A percentile compares a stretch with the other conserved stretches of the same genome.
phyloP scores from a whole-genome alignment of 148 eudicot species.

The Vaccinium myrtillus region DNA sequence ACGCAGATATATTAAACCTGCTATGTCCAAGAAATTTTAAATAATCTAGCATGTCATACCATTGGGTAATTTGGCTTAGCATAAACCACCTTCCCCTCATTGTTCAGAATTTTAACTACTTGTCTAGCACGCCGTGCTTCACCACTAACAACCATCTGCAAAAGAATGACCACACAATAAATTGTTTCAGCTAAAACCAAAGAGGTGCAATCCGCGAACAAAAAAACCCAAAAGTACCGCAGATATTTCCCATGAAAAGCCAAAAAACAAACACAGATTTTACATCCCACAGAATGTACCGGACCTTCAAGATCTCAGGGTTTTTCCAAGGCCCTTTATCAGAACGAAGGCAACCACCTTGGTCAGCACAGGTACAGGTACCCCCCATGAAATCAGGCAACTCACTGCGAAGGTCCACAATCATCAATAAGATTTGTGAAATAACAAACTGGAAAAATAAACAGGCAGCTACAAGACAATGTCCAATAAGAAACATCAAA shows the following conservation, averaged over 20 bases:
- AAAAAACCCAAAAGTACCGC: neutral
- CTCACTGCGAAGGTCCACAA: conserved; percentile 47
- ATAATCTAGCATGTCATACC: conserved; percentile 39
- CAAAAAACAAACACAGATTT: neutral
- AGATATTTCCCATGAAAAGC: neutral
- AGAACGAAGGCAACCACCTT: conserved; percentile 91
- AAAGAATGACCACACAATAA: conserved; percentile 5
- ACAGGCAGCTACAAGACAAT: neutral
- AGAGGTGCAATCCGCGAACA: neutral
- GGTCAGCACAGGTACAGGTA: conserved; percentile 78
- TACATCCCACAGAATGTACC: conserved; percentile 7
- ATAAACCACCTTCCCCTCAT: conserved; percentile 91
- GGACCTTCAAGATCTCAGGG: conserved; percentile 76
- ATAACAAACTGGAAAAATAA: neutral
- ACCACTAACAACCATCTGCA: conserved; percentile 83
- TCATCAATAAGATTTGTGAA: neutral
- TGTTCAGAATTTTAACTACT: conserved; percentile 80
- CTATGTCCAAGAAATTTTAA: neutral
- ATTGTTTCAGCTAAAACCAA: conserved; percentile 7
- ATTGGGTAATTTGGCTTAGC: conserved; percentile 75
- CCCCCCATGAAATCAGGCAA: conserved; percentile 93
- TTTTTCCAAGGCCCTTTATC: conserved; percentile 98
- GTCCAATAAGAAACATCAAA: neutral
- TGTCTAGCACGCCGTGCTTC: conserved; percentile 82
- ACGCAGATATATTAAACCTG: neutral